Conservation (phyloP, 2,329 filamentous ascomycete genomes). For the Diaporthe citrichinensis region DNA sequence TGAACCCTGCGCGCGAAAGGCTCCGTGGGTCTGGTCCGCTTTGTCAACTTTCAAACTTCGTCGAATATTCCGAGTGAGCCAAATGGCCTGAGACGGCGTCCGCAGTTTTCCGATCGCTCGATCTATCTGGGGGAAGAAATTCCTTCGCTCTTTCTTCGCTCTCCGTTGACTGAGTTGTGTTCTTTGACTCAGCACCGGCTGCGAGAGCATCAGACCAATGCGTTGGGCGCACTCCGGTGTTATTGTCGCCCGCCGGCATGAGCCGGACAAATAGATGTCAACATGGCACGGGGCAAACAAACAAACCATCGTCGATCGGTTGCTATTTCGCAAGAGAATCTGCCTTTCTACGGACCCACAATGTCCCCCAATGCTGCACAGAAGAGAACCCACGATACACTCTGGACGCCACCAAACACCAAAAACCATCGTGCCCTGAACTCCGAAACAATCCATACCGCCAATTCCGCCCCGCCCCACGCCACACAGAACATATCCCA, state of each 20-base stretch:
- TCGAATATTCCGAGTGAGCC: slow-evolving; percentile 5
- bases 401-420: slow-evolving; percentile 15
- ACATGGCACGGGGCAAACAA: background rate
- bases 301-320: background rate
- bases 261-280: background rate
- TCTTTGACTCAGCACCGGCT: background rate
- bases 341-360: background rate
- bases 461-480: background rate
- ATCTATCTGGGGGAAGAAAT: background rate
- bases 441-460: background rate
- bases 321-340: background rate
- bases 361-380: background rate
- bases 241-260: background rate
- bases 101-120: background rate
- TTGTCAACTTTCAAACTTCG: slow-evolving; percentile 5
- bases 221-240: background rate
- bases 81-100: background rate
- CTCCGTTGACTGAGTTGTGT: background rate
- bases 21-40: background rate
- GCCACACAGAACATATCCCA: background rate
- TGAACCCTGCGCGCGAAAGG: background rate
- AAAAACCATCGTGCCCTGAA: background rate
- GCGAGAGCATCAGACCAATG: background rate
- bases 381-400: background rate
- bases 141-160: background rate